These are phyloP conservation scores for Nidularia pulvinata DNA, from an alignment of 768 basidiomycete genomes.

Conservation along the genomic window DNA sequence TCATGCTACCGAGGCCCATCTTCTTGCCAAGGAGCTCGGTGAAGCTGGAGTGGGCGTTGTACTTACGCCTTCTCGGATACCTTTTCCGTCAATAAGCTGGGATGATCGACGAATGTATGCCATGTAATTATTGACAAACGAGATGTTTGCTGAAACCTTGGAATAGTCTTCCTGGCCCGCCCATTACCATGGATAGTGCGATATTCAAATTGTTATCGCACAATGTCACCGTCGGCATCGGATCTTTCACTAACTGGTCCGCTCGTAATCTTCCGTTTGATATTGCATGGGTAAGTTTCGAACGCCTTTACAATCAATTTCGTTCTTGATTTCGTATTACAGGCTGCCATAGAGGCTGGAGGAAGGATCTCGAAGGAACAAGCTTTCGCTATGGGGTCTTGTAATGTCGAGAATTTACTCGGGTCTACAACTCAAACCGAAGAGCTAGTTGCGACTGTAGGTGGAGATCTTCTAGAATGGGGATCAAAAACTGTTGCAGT, in stretches of 20 bases:
- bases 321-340: not conserved
- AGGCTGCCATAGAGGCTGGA: slow-evolving; percentile 45
- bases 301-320: not conserved
- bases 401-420: slow-evolving; percentile 39
- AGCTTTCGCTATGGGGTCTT: slow-evolving; percentile 45
- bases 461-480: no score
- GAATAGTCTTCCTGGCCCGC: slow-evolving; percentile 65
- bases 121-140: not conserved
- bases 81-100: slow-evolving; percentile 71
- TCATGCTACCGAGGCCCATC: slow-evolving; percentile 66
- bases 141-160: not conserved
- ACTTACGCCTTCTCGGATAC: slow-evolving; percentile 46
- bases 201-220: slow-evolving; percentile 63
- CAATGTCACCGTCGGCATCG: slow-evolving; percentile 74
- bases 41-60: slow-evolving; percentile 47
- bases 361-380: slow-evolving; percentile 36
- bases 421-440: slow-evolving; percentile 11
- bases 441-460: no score
- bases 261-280: slow-evolving; percentile 82
- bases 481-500: no score
- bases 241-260: slow-evolving; percentile 61
- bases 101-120: slow-evolving; percentile 61
- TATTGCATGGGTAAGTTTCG: slow-evolving; percentile 70
- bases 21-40: slow-evolving; percentile 69
- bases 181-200: slow-evolving; percentile 53